Evolutionary conservation across 768 basidiomycete species (phyloP), one percentile per base, ranked within the genome.

Genomic region (Mrakia blollopis): DNA sequence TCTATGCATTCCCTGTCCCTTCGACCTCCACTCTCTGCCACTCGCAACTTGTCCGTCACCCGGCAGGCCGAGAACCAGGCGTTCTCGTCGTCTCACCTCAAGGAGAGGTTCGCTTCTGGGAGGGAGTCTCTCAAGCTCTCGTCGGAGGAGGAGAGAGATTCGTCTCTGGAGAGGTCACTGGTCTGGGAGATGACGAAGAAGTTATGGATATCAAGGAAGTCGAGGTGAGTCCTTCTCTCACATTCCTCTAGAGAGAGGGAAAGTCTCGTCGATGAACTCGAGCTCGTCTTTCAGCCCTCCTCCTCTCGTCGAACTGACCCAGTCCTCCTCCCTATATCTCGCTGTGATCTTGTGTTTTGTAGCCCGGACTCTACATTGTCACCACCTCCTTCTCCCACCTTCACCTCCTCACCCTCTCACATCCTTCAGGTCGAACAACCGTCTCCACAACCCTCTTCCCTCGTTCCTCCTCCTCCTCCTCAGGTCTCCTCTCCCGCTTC

Each of bases 41-140:
- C 30, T 47, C 37, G 28, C 76, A 60, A 47, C 57, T 72, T 41
- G 52, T 61, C 68, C 65, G 41, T 54, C 77, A 52, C 35, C 72
- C 72, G 13, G 50, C 44, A 35, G 65, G 72, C 21, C 67, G 77
- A 50, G 94, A 98, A 84, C 94, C 94, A 4, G 94, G 94, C 35
- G 88, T 96, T 54, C 89, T 97, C 61, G 87, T 95, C 72, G 84
- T 92, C 70, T 91, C 91, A 11, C 84, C 87, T 9, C 84, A 87
- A 0, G 94, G 94, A 6, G 86, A 89, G 79, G 84, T 93, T 74
- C 88, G 92, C 52, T 92, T 92, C 82, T 98, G 94, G 94, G 90
- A 94, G 75, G 91, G 89, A 78, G 90, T 95, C 78, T 80, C 80
- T 32, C 61, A 80, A 14, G 82, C 83, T 11, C 80, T 85, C 32